Percentiles rank a stretch among this genome's conserved stretches.
Conservation (phyloP, 1,284 basidiomycete genomes). For the Schizophyllum amplum region DNA sequence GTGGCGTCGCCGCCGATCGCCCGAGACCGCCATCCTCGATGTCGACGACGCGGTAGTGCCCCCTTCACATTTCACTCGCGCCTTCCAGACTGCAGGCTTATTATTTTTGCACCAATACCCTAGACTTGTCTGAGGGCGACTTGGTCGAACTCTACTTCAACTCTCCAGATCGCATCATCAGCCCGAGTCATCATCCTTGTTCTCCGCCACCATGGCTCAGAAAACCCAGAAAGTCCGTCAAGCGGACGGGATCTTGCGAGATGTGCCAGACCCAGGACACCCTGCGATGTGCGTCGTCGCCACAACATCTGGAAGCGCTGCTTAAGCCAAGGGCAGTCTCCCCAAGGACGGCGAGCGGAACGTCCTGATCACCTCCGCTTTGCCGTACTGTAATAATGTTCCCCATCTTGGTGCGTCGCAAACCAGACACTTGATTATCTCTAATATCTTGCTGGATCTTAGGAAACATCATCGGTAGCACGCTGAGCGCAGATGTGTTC, state of each 20-base stretch:
- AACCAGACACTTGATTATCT: too few species aligned
- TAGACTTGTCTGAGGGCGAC: too few species aligned
- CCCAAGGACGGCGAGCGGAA: slow-evolving; percentile 84
- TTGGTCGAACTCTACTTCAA: too few species aligned
- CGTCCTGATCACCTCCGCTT: slow-evolving; percentile 88
- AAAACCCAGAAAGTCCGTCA: slow-evolving; percentile 43
- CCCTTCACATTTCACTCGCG: too few species aligned
- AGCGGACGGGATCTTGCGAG: slow-evolving; percentile 53
- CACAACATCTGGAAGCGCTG: slow-evolving; percentile 7
- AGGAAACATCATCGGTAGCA: slow-evolving; percentile 98
- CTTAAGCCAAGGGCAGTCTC: slow-evolving; percentile 41
- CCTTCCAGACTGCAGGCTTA: too few species aligned
- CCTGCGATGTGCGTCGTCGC: slow-evolving; percentile 32
- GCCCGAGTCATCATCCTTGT: background rate
- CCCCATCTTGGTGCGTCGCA: slow-evolving; percentile 78
- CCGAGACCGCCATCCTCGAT: too few species aligned
- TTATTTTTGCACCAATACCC: too few species aligned
- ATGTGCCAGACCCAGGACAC: slow-evolving; percentile 41
- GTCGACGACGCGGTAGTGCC: too few species aligned
- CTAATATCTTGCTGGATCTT: too few species aligned
- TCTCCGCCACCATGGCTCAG: slow-evolving; percentile 40
- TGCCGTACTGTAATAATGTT: slow-evolving; percentile 99
- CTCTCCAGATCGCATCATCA: slow-evolving; percentile 11
- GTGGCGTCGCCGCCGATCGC: too few species aligned
- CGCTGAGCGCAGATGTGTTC: slow-evolving; percentile 93